Evolutionary conservation across 768 basidiomycete species (phyloP), one percentile per base, ranked within the genome.

Genomic region (Cantharellus cinnabarinus): DNA sequence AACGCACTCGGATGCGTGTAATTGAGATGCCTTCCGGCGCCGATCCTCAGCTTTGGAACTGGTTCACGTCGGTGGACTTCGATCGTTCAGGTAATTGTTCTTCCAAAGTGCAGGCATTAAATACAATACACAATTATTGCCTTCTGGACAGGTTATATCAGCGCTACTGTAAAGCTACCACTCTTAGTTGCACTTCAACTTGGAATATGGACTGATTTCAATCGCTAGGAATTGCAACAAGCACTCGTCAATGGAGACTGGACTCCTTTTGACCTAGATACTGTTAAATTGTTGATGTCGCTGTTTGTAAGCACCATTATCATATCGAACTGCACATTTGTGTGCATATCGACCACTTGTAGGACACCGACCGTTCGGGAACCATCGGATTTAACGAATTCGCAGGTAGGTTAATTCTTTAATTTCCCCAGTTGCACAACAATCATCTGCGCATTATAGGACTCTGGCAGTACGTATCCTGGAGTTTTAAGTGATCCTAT

Each of bases 251-350:
- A 79, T 58, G 79, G 86, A 48, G 83, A 89, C 66, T 88, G 83
- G 83, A 15, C 58, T 86, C 85, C 81, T 3, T 89, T 89, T 65
- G 87, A 89, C 70, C 71, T 85, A 59, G 87, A 89, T 65, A 89
- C 87, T 35, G 83, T 89, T 68, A 88, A 86, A 72, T 75, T 89
- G 41, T 73, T 89, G 62, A 87, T 90, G 82, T 74, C 75, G 35
- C 78, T 89, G 62, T 89, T 90, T 68, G 85, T 85, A 59, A 65
- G 81, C 2, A 2, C 29, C n/a, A 5, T 53, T 10, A 34, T 40
- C 42, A 29, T 29, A 29, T 29, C 20, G 20, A 29, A 29, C 20
- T 29, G 20, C 20, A 29, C 20, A 29, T 29, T 29, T 29, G 20
- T 29, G 41, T 3, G 29, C 61, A 29, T 5, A 42, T 37, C 1